phyloP scores from a whole-genome alignment of 345 rosid genomes.

The Lepidium africanum region DNA sequence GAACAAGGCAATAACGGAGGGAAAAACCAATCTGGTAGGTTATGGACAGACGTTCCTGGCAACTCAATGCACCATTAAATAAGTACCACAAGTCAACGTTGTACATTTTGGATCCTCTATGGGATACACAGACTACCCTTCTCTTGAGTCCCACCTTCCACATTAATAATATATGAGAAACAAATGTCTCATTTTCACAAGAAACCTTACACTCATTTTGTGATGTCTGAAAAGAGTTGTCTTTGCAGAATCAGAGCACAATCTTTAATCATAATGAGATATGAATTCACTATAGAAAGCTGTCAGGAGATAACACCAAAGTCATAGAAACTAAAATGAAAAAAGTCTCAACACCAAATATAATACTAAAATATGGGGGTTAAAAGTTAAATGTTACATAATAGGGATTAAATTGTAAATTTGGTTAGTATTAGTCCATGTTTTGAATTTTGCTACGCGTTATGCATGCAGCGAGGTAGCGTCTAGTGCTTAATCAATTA shows the following conservation, averaged over 20 bases:
- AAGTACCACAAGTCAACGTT: no score
- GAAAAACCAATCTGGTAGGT: no score
- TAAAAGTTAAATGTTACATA: not conserved
- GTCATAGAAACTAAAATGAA: not conserved
- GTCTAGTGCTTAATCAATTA: no score
- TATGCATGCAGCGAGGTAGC: no score
- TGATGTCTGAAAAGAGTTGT: not conserved
- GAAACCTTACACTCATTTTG: no score
- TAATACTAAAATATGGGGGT: not conserved
- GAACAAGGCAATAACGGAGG: no score
- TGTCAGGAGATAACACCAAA: not conserved
- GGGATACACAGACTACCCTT: conserved; percentile 65
- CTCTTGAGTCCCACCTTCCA: conserved; percentile 17
- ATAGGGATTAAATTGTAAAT: not conserved
- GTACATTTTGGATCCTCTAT: conserved; percentile 39
- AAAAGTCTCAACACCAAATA: not conserved
- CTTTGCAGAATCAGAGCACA: not conserved
- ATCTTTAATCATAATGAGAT: not conserved
- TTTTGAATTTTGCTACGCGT: no score
- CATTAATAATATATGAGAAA: no score
- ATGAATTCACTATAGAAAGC: not conserved
- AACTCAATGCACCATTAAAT: no score
- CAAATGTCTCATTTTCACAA: no score
- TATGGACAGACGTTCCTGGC: no score
- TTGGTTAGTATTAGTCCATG: not conserved